Conservation (phyloP, 441 rosid genomes). For the Erodium chrysanthum region DNA sequence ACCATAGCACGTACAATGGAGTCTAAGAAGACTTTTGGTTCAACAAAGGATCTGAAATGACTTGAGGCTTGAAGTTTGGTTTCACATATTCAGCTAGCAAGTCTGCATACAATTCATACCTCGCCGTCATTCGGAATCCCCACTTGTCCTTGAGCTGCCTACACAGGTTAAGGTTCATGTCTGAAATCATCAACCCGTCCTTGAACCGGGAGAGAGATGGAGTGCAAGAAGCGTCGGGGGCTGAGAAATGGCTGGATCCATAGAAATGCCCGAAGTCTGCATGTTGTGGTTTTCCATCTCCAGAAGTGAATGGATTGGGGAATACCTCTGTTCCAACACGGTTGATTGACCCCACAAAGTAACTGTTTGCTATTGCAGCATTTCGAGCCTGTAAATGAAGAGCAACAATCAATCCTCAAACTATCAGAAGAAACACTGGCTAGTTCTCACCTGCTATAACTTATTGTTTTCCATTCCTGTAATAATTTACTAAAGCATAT, state of each 20-base stretch:
- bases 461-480: neutral
- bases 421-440: neutral
- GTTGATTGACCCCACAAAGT: conserved; percentile 85
- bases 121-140: conserved; percentile 87
- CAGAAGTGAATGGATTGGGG: conserved; percentile 92
- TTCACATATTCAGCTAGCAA: conserved; percentile 44
- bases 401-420: neutral
- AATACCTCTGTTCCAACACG: conserved; percentile 92
- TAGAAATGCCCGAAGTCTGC: conserved; percentile 82
- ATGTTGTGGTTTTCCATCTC: conserved; percentile 83
- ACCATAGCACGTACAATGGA: neutral
- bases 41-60: conserved; percentile 60
- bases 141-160: conserved; percentile 88
- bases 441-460: neutral
- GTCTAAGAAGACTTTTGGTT: conserved; percentile 45
- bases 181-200: conserved; percentile 72
- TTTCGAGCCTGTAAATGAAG: conserved; percentile 61
- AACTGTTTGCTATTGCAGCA: conserved; percentile 92
- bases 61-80: conserved; percentile 69
- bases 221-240: conserved; percentile 89
- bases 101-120: conserved; percentile 63
- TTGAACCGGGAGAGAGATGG: conserved; percentile 67
- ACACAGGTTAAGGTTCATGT: conserved; percentile 90
- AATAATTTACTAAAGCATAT: neutral
- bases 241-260: conserved; percentile 86